Percentiles rank a stretch among this genome's conserved stretches.
Evolutionary conservation across 108 stramenopile genomes (phyloP).

Genomic region (Schizochytrium sp.): DNA sequence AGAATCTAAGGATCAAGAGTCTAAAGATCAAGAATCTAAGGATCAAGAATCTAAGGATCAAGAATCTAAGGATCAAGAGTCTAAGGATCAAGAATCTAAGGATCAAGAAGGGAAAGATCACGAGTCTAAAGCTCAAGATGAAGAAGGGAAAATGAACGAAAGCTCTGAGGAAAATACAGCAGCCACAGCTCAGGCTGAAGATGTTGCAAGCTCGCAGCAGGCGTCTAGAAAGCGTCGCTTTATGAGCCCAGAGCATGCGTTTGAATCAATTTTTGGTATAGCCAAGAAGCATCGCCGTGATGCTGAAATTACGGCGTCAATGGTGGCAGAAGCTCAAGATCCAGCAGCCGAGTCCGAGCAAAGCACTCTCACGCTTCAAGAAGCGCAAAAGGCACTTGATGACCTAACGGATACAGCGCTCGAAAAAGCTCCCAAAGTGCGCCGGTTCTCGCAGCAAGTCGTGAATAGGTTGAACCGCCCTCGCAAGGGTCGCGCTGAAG

Average conservation of each 20-base stretch:
- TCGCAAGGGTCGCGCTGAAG: neutral
- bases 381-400: neutral
- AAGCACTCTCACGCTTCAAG: neutral
- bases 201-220: no score
- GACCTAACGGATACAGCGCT: neutral
- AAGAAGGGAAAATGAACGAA: no score
- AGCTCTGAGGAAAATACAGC: no score
- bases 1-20: no score
- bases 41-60: no score
- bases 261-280: constrained; percentile 31
- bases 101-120: no score
- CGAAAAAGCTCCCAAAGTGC: constrained; percentile 4
- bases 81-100: no score
- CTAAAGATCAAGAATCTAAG: no score
- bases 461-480: neutral
- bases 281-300: neutral
- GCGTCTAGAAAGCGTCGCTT: no score
- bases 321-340: neutral
- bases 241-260: neutral
- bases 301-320: neutral
- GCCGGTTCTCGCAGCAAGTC: neutral
- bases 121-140: no score
- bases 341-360: neutral
- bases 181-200: no score
- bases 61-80: no score